A percentile compares a stretch with the other conserved stretches of the same genome.
phyloP scores from a whole-genome alignment of 768 basidiomycete species.

The Panellus pusillus region DNA sequence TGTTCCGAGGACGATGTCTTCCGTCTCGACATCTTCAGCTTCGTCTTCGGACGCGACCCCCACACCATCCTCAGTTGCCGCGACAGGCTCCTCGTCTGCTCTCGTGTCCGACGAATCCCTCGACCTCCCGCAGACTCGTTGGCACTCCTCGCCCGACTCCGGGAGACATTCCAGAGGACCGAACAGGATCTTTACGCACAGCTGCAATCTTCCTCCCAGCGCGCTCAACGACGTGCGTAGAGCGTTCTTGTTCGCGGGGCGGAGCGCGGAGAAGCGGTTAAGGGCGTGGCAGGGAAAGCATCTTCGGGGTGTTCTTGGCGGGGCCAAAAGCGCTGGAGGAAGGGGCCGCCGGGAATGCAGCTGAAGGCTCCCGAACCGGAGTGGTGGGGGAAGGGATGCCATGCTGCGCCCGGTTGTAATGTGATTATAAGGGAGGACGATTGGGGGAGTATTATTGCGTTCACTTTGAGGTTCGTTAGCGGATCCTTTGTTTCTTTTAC shows the following conservation, averaged over 20 bases:
- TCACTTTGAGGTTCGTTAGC: slow-evolving; percentile 58
- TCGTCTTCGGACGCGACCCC: slow-evolving; percentile 9
- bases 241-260: slow-evolving; percentile 51
- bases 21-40: neutral
- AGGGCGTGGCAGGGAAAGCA: slow-evolving; percentile 69
- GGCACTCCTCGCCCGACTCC: slow-evolving; percentile 46
- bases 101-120: slow-evolving; percentile 28
- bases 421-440: slow-evolving; percentile 69
- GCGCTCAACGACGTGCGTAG: slow-evolving; percentile 65
- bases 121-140: slow-evolving; percentile 17
- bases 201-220: slow-evolving; percentile 45
- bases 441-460: slow-evolving; percentile 79
- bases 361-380: slow-evolving; percentile 48
- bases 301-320: slow-evolving; percentile 26
- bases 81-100: slow-evolving; percentile 5
- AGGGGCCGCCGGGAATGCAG: slow-evolving; percentile 22
- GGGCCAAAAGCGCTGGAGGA: slow-evolving; percentile 19
- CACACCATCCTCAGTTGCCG: slow-evolving; percentile 16
- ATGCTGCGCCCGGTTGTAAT: slow-evolving; percentile 66
- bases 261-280: slow-evolving; percentile 54
- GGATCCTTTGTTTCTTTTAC: neutral
- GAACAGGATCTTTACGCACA: slow-evolving; percentile 62
- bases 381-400: slow-evolving; percentile 64
- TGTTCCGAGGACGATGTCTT: too few relatives aligned
- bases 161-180: slow-evolving; percentile 55